Evolutionary conservation across 208 protist genomes (phyloP).

Genomic region (Strigomonas culicis): DNA sequence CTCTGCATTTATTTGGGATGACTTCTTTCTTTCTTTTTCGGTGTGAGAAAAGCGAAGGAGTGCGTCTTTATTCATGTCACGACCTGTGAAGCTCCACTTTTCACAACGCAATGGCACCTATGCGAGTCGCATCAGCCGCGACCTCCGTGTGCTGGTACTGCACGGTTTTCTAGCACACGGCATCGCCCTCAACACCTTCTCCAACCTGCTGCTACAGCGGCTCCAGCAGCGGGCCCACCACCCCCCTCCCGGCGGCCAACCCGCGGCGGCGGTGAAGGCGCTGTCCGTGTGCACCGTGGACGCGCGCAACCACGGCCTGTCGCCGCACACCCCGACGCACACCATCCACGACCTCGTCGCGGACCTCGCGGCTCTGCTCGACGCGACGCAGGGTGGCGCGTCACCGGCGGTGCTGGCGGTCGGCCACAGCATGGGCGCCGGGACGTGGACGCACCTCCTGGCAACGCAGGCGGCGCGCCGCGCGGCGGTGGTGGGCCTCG

Average conservation of each 20-base stretch:
- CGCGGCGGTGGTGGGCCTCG: constrained; percentile 11
- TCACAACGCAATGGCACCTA: background rate
- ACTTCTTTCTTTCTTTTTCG: background rate
- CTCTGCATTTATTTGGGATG: constrained; percentile 15
- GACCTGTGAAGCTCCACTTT: background rate
- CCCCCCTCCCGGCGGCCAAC: constrained; percentile 11
- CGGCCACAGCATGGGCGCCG: constrained; percentile 66
- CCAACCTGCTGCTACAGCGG: constrained; percentile 19
- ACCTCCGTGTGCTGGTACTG: constrained; percentile 43
- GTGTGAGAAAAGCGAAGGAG: background rate
- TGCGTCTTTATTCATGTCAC: too few relatives aligned
- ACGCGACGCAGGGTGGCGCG: background rate
- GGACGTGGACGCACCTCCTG: constrained; percentile 48
- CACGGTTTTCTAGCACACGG: constrained; percentile 67
- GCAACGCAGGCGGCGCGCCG: constrained; percentile 9
- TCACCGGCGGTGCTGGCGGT: constrained; percentile 30
- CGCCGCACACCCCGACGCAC: constrained; percentile 45
- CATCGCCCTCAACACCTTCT: constrained; percentile 39
- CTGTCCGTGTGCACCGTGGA: constrained; percentile 30
- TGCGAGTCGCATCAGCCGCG: constrained; percentile 3
- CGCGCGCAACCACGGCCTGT: constrained; percentile 58
- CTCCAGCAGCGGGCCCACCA: constrained; percentile 18
- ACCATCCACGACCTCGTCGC: constrained; percentile 22
- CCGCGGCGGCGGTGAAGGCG: background rate
- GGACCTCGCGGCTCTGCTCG: constrained; percentile 36